Percentiles rank a stretch among this genome's conserved stretches.
Evolutionary conservation across 305 asterid genomes (phyloP).

Genomic region (Fraxinus sp.): DNA sequence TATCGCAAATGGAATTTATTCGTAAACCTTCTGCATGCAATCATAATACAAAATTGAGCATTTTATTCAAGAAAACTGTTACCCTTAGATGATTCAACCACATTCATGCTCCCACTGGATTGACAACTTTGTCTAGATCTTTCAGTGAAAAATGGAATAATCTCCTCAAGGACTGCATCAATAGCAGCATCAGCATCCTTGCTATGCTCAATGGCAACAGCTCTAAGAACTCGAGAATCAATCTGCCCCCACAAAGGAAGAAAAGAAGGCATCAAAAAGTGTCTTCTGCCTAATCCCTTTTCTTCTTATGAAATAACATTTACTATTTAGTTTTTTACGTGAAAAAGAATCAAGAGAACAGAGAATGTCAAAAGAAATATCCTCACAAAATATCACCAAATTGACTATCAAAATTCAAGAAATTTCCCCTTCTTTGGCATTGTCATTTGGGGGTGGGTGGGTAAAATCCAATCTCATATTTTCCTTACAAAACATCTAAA

Average conservation of each 20-base stretch:
- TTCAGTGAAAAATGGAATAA: slow-evolving; percentile 62
- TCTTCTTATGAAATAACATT: not conserved
- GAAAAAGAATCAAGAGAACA: not conserved
- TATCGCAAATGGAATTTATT: not conserved
- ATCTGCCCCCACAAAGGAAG: slow-evolving; percentile 37
- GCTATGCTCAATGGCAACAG: slow-evolving; percentile 76
- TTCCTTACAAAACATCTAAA: not conserved
- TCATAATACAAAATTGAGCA: not conserved
- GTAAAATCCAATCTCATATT: not conserved
- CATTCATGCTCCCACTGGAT: slow-evolving; percentile 21
- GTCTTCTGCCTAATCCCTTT: not conserved
- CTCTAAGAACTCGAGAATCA: slow-evolving; percentile 71
- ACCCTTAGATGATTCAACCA: slow-evolving; percentile 45
- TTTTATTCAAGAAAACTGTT: slow-evolving; percentile 16
- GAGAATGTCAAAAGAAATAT: not conserved
- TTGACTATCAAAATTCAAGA: not conserved
- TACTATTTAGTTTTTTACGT: not conserved
- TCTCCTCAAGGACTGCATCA: slow-evolving; percentile 61
- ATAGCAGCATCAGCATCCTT: slow-evolving; percentile 73
- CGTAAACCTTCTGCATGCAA: not conserved
- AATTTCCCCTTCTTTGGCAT: not conserved
- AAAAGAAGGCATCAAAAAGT: not conserved
- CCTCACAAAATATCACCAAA: not conserved
- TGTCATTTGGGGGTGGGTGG: not conserved
- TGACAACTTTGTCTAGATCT: slow-evolving; percentile 32